phyloP scores from a whole-genome alignment of 2,329 filamentous ascomycete genomes.

The Blastomyces emzantsi region DNA sequence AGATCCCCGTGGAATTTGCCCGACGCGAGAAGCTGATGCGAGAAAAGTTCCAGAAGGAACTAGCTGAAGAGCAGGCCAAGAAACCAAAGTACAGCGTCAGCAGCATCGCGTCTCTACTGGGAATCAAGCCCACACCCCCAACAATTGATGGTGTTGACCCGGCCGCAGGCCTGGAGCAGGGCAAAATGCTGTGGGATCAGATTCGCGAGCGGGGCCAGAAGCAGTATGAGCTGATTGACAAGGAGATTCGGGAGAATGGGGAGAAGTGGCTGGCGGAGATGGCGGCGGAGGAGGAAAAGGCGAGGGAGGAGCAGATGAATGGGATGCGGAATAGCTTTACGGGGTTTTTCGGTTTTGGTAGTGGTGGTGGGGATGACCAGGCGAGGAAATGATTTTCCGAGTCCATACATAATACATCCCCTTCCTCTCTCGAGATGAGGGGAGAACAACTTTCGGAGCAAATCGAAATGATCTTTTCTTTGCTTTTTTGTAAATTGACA shows the following conservation, averaged over 20 bases:
- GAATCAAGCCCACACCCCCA: slow-evolving; percentile 60
- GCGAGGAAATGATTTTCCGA: slow-evolving; percentile 5
- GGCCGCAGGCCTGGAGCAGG: slow-evolving; percentile 71
- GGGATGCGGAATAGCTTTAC: slow-evolving; percentile 77
- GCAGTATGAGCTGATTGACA: slow-evolving; percentile 81
- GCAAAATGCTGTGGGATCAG: slow-evolving; percentile 95
- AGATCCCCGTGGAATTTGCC: slow-evolving; percentile 86
- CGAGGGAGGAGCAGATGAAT: slow-evolving; percentile 82
- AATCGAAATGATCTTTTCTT: neutral
- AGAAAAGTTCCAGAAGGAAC: slow-evolving; percentile 71
- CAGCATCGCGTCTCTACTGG: slow-evolving; percentile 61
- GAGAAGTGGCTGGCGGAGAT: slow-evolving; percentile 96
- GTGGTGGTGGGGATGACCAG: slow-evolving; percentile 11
- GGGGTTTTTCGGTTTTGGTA: slow-evolving; percentile 42
- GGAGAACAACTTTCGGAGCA: neutral
- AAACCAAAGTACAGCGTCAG: slow-evolving; percentile 53
- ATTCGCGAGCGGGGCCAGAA: slow-evolving; percentile 84
- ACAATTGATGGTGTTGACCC: slow-evolving; percentile 56
- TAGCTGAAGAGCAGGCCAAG: slow-evolving; percentile 60
- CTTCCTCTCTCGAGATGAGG: neutral
- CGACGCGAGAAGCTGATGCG: slow-evolving; percentile 77
- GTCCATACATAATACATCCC: neutral
- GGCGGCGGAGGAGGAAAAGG: slow-evolving; percentile 76
- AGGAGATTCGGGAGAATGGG: slow-evolving; percentile 85
- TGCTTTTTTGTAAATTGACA: neutral